These are phyloP conservation scores for Theobroma cacao DNA, from an alignment of 345 rosid genomes.

Conservation along the genomic window DNA sequence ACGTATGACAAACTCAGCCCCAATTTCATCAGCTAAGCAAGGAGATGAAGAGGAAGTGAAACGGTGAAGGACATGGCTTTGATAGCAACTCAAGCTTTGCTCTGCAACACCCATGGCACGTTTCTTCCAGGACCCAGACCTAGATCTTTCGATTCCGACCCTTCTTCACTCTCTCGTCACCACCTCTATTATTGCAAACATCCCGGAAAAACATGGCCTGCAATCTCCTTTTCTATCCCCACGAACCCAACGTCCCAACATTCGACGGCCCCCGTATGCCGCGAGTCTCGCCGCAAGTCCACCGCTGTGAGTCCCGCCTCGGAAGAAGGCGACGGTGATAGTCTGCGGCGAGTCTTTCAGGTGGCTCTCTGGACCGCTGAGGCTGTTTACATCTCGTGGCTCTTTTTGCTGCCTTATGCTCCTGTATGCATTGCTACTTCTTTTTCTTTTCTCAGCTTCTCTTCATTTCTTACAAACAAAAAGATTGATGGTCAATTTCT, in stretches of 20 bases:
- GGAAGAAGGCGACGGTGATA: constrained; percentile 32
- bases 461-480: background rate
- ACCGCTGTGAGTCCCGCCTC: constrained; percentile 21
- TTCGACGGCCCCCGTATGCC: constrained; percentile 21
- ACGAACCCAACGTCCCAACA: background rate
- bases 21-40: background rate
- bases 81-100: constrained; percentile 20
- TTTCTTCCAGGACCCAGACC: background rate
- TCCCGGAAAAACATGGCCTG: constrained; percentile 20
- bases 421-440: constrained; percentile 42
- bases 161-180: background rate
- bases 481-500: background rate
- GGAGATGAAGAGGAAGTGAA: background rate
- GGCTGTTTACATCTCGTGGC: constrained; percentile 85
- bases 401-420: constrained; percentile 88
- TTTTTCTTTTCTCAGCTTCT: background rate
- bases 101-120: constrained; percentile 16
- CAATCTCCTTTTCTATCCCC: background rate
- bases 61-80: constrained; percentile 9
- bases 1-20: background rate
- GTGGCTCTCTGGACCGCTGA: constrained; percentile 64
- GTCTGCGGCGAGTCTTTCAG: constrained; percentile 34
- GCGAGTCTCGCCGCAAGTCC: constrained; percentile 48
- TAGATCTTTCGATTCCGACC: constrained; percentile 11
- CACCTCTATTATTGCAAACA: background rate